phyloP scores from a whole-genome alignment of 2,329 filamentous ascomycete species.

The Atkinsonella hypoxylon region DNA sequence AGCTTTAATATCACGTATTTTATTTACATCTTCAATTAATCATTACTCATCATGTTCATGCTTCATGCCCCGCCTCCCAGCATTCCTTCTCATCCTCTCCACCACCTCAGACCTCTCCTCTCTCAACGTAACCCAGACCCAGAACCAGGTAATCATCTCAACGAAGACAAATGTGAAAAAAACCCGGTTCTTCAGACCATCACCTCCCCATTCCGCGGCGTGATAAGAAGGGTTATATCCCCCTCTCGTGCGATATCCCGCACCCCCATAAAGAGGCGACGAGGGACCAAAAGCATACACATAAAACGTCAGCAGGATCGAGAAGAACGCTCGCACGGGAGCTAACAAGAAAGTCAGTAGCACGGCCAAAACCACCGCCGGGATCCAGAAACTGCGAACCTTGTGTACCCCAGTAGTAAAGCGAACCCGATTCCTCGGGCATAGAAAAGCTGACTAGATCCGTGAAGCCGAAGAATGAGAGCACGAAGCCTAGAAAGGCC shows the following conservation, averaged over 20 bases:
- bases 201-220: conserved; percentile 36
- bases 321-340: conserved; percentile 52
- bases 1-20: background rate
- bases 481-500: conserved; percentile 59
- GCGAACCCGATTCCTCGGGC: conserved; percentile 51
- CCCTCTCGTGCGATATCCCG: conserved; percentile 11
- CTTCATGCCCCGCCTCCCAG: conserved; percentile 6
- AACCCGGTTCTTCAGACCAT: conserved; percentile 69
- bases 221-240: conserved; percentile 22
- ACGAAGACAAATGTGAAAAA: conserved; percentile 78
- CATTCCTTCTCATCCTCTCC: conserved; percentile 22
- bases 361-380: no score
- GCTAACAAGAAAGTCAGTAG: conserved; percentile 22
- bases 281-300: conserved; percentile 47
- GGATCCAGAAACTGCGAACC: conserved; percentile 34
- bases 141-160: conserved; percentile 79
- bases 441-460: conserved; percentile 56
- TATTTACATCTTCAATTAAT: background rate
- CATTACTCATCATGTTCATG: conserved; percentile 2
- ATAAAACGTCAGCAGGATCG: conserved; percentile 51
- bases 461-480: conserved; percentile 46
- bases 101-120: conserved; percentile 45
- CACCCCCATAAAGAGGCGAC: conserved; percentile 33
- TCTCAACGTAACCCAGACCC: conserved; percentile 60
- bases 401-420: conserved; percentile 56